Conservation (phyloP, 2,329 filamentous ascomycete species). For the Didymella pomorum region DNA sequence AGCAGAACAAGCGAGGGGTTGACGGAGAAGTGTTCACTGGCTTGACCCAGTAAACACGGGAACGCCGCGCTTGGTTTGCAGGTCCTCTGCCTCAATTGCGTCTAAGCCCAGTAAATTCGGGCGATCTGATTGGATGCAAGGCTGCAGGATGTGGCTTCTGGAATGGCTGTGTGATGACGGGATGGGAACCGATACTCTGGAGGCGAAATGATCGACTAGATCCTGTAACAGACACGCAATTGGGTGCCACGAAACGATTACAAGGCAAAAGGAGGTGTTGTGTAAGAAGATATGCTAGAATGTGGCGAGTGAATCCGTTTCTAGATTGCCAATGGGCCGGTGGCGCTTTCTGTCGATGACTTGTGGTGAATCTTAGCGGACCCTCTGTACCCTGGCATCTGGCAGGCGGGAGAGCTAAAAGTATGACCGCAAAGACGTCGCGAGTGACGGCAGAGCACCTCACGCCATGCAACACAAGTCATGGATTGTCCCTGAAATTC, state of each 20-base stretch:
- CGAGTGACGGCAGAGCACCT: slow-evolving; percentile 11
- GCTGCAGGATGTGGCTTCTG: slow-evolving; percentile 40
- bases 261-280: slow-evolving; percentile 29
- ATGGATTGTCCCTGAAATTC: slow-evolving; percentile 19
- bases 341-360: slow-evolving; percentile 42
- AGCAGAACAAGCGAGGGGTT: slow-evolving; percentile 34
- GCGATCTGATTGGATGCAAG: slow-evolving; percentile 41
- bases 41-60: slow-evolving; percentile 35
- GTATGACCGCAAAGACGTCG: slow-evolving; percentile 12
- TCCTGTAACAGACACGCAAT: slow-evolving; percentile 15
- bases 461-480: slow-evolving; percentile 6
- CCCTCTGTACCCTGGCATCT: slow-evolving; percentile 22
- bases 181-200: slow-evolving; percentile 43
- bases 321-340: slow-evolving; percentile 47
- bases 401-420: slow-evolving; percentile 13
- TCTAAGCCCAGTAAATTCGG: slow-evolving; percentile 28
- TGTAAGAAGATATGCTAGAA: slow-evolving; percentile 36
- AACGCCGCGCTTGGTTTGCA: slow-evolving; percentile 44
- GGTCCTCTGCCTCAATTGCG: slow-evolving; percentile 48
- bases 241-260: slow-evolving; percentile 28
- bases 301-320: slow-evolving; percentile 50
- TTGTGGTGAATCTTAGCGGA: slow-evolving; percentile 44
- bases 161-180: slow-evolving; percentile 42
- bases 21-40: slow-evolving; percentile 34
- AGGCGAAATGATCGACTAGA: slow-evolving; percentile 47